These are phyloP conservation scores for Clarireedia sp. DNA, from an alignment of 2,329 filamentous ascomycete genomes.

Conservation along the genomic window DNA sequence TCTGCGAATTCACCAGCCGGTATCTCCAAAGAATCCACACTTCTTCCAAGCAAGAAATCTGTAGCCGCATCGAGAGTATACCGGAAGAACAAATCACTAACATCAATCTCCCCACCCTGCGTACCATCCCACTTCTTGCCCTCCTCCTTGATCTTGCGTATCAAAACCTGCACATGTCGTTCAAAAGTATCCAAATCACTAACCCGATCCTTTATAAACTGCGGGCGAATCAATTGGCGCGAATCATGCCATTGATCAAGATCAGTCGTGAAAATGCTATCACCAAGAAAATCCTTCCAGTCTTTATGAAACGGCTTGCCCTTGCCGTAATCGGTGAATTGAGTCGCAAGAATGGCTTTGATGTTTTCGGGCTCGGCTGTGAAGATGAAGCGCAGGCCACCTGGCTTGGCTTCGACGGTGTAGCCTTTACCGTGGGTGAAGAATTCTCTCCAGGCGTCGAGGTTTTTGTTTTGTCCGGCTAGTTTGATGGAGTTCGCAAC, in stretches of 20 bases:
- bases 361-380: constrained; percentile 84
- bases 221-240: constrained; percentile 74
- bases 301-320: constrained; percentile 66
- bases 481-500: constrained; percentile 30
- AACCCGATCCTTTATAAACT: constrained; percentile 79
- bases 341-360: constrained; percentile 80
- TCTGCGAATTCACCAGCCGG: constrained; percentile 64
- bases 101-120: constrained; percentile 57
- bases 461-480: constrained; percentile 40
- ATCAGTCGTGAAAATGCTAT: constrained; percentile 76
- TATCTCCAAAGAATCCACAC: constrained; percentile 51
- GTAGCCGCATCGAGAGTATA: constrained; percentile 79
- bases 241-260: constrained; percentile 70
- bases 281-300: constrained; percentile 68
- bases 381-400: constrained; percentile 40
- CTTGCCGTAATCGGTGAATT: constrained; percentile 81
- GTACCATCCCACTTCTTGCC: constrained; percentile 38
- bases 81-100: constrained; percentile 74
- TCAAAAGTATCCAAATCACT: constrained; percentile 78
- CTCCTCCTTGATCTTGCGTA: constrained; percentile 56
- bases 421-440: constrained; percentile 33
- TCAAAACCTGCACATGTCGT: constrained; percentile 65
- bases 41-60: constrained; percentile 75
- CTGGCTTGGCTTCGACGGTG: constrained; percentile 48
- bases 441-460: constrained; percentile 53